phyloP scores from a whole-genome alignment of 805 yeast genomes.

The Zygotorulaspora danielsina region DNA sequence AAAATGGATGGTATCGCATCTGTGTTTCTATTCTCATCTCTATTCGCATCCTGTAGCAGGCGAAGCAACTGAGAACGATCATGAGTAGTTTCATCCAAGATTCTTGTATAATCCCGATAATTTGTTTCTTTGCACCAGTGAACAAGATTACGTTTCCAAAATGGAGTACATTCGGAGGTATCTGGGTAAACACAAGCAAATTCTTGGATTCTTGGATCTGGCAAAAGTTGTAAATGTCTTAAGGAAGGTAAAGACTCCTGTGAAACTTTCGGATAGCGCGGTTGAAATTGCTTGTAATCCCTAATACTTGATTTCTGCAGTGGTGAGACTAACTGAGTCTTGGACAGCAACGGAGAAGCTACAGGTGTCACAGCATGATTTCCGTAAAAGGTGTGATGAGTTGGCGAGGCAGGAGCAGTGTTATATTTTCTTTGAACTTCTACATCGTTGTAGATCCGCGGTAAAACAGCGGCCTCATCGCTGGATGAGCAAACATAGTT shows the following conservation, averaged over 20 bases:
- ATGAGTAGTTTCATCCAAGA: slow-evolving; percentile 19
- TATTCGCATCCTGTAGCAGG: slow-evolving; percentile 3
- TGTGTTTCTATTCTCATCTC: background rate
- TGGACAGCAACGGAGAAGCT: slow-evolving; percentile 23
- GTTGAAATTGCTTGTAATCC: background rate
- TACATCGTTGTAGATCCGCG: slow-evolving; percentile 7
- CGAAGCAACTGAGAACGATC: slow-evolving; percentile 14
- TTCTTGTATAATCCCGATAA: slow-evolving; percentile 31
- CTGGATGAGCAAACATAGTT: slow-evolving; percentile 12
- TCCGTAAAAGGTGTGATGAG: slow-evolving; percentile 7
- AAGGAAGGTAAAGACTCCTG: slow-evolving; percentile 31
- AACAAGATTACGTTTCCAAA: slow-evolving; percentile 32
- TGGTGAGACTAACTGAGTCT: slow-evolving; percentile 12
- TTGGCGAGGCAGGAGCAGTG: slow-evolving; percentile 35
- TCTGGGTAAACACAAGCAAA: slow-evolving; percentile 34
- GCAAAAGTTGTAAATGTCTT: slow-evolving; percentile 31
- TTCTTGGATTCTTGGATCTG: slow-evolving; percentile 31
- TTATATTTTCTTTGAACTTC: slow-evolving; percentile 21
- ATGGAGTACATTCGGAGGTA: slow-evolving; percentile 32
- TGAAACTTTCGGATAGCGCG: background rate
- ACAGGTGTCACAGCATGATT: slow-evolving; percentile 21
- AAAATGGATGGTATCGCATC: slow-evolving; percentile 26
- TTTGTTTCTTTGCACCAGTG: slow-evolving; percentile 35
- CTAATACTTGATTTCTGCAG: background rate
- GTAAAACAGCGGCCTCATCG: slow-evolving; percentile 5